Evolutionary conservation across 345 rosid genomes (phyloP).

Genomic region (Camelina sativa): DNA sequence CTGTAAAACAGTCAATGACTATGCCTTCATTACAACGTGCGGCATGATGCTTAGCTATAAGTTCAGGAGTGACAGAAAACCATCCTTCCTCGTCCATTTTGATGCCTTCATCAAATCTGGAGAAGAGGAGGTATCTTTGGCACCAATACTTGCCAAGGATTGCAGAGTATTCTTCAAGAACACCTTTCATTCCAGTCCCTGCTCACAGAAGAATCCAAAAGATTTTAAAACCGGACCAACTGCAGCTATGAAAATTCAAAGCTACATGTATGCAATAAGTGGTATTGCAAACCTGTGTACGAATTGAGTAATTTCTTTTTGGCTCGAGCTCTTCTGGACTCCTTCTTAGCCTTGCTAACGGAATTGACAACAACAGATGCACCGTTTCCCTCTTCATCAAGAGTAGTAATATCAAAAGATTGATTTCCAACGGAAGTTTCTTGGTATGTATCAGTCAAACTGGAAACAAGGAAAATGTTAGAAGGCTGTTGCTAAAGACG

Average conservation of each 20-base stretch:
- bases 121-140: constrained; percentile 80
- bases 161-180: constrained; percentile 51
- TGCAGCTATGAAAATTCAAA: constrained; percentile 5
- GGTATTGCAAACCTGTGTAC: constrained; percentile 50
- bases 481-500: constrained; percentile 5
- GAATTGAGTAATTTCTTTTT: constrained; percentile 44
- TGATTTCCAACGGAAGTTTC: constrained; percentile 43
- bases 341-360: constrained; percentile 52
- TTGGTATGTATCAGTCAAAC: constrained; percentile 45
- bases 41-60: constrained; percentile 87
- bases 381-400: constrained; percentile 42
- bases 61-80: constrained; percentile 98
- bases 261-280: background rate
- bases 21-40: constrained; percentile 60
- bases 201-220: constrained; percentile 26
- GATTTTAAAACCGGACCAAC: background rate
- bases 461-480: constrained; percentile 44
- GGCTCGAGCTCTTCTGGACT: constrained; percentile 52
- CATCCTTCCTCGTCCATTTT: constrained; percentile 98
- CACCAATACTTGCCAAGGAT: constrained; percentile 76
- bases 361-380: constrained; percentile 37
- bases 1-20: constrained; percentile 83
- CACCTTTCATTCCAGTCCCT: constrained; percentile 54
- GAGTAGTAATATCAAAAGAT: constrained; percentile 36
- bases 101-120: constrained; percentile 81